Percentiles rank a stretch among this genome's conserved stretches.
Evolutionary conservation across 345 rosid species (phyloP).

Genomic region (Anacardium occidentale): DNA sequence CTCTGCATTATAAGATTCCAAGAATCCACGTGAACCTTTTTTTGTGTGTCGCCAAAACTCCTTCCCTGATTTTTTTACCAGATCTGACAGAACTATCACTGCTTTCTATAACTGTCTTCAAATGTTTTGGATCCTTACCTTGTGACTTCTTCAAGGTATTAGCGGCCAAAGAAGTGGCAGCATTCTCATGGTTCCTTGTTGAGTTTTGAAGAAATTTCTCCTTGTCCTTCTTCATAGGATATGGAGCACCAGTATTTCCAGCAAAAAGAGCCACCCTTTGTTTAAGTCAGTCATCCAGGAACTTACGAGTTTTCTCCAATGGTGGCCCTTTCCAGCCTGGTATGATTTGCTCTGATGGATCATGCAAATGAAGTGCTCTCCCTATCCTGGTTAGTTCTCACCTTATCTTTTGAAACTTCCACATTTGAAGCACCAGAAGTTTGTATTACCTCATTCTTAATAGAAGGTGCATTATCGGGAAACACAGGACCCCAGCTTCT

Average conservation of each 20-base stretch:
- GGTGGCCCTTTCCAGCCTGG: constrained; percentile 86
- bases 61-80: constrained; percentile 78
- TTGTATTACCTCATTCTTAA: constrained; percentile 26
- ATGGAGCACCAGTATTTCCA: constrained; percentile 26
- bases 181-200: constrained; percentile 30
- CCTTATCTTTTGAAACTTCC: constrained; percentile 26
- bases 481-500: constrained; percentile 21
- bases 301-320: constrained; percentile 56
- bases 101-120: constrained; percentile 68
- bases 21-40: constrained; percentile 85
- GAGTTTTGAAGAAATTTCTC: constrained; percentile 37
- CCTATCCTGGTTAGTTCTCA: constrained; percentile 13
- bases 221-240: constrained; percentile 40
- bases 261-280: constrained; percentile 49
- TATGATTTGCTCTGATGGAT: constrained; percentile 69
- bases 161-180: constrained; percentile 37
- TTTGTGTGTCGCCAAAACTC: constrained; percentile 92
- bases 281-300: constrained; percentile 46
- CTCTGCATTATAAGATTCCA: constrained; percentile 79
- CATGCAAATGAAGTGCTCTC: constrained; percentile 41
- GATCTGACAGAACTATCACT: constrained; percentile 83
- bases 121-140: constrained; percentile 33
- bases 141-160: constrained; percentile 23
- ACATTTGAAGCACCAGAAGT: constrained; percentile 27
- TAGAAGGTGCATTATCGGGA: constrained; percentile 24